Base-by-base conservation (phyloP, 768 basidiomycete genomes). In the Gloeophyllum trabeum region DNA sequence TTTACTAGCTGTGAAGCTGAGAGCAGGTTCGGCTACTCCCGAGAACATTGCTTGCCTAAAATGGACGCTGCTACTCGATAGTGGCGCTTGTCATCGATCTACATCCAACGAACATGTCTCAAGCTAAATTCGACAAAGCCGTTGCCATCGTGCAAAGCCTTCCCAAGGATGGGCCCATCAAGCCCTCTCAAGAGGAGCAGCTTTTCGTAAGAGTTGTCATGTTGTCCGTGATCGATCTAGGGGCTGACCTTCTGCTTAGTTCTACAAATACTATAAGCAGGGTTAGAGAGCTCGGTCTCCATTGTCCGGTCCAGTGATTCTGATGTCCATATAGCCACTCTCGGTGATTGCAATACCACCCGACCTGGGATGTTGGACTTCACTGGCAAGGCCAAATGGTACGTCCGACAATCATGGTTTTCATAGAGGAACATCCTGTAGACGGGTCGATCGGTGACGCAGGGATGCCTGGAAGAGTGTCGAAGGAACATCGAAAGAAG, bases 201-300 rank as follows among this genome's bases (percentile, higher is more conserved):
- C 84, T 97, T 50, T 67, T 64, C 52, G 93, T 92, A 60, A 58
- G 85, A 66, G 19, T 47, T 32, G 25, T 14, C 45, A 39, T 41
- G 36, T 38, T 46, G 46, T 19, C 23, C 22, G 22, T 39, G 30
- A 35, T 35, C 28, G 13, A 12, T 37, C 16, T 24, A 20, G 41
- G 26, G 26, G 30, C 12, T 22, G 45, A 16, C 45, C 40, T 24
- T 22, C 46, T 45, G 30, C 35, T 16, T 54, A 97, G 93, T 96
- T 96, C 71, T 99, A 98, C 71, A 73, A 71, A 51, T 76, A 81
- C 61, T 97, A 70, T 76, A 99, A 98, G 73, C 92, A 94, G 71
- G 89, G 90, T 83, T 13, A 19, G 36, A 10, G 20, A 37, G 7
- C 36, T 10, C 10, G 13, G 20, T 21, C 7, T 37, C 36, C 20